These are phyloP conservation scores for Gymnopilus dilepis DNA, from an alignment of 768 basidiomycete genomes.

Conservation along the genomic window DNA sequence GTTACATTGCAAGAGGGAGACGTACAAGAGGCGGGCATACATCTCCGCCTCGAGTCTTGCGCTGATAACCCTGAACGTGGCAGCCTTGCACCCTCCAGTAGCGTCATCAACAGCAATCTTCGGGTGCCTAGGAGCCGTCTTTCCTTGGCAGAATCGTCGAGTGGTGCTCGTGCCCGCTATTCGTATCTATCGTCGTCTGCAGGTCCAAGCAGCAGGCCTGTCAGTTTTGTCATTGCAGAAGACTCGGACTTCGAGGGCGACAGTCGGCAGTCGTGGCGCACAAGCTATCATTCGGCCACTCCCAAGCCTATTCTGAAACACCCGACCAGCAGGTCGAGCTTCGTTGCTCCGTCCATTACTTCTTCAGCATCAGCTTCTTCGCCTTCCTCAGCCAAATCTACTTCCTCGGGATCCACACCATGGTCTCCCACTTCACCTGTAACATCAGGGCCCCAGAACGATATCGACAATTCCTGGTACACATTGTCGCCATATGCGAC, in stretches of 20 bases:
- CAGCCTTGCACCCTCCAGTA: background rate
- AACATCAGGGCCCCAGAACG: background rate
- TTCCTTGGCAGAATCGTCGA: background rate
- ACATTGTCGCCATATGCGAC: slow-evolving; percentile 34
- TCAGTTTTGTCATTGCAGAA: background rate
- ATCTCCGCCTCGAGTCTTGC: background rate
- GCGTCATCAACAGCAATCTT: background rate
- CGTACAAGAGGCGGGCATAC: background rate
- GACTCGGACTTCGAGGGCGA: background rate
- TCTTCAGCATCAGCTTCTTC: slow-evolving; percentile 10
- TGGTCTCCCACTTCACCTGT: background rate
- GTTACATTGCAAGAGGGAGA: background rate
- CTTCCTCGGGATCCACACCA: background rate
- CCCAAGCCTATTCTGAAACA: slow-evolving; percentile 12
- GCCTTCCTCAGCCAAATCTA: background rate
- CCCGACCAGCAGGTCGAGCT: background rate
- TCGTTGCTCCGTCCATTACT: slow-evolving; percentile 6
- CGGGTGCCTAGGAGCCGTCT: background rate
- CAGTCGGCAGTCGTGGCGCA: background rate
- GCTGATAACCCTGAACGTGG: background rate
- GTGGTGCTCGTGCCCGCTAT: slow-evolving; percentile 1
- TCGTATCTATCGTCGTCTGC: slow-evolving; percentile 4
- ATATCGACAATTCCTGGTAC: slow-evolving; percentile 38
- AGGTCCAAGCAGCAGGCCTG: background rate
- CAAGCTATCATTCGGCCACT: background rate